Conservation (phyloP, 164 flowering plant species). For the Aristolochia contorta region DNA sequence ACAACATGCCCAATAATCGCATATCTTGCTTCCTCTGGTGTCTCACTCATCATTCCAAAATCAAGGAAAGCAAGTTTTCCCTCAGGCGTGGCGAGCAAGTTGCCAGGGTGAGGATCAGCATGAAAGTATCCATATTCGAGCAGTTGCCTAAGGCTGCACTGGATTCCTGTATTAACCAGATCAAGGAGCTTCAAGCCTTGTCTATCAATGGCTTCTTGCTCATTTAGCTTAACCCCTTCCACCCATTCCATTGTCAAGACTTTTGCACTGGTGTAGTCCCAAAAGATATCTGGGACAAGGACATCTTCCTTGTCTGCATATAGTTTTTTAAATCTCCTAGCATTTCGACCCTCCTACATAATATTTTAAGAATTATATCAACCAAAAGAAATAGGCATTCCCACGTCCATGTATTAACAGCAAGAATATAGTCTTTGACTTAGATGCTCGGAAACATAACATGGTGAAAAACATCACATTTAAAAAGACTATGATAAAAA, state of each 20-base stretch:
- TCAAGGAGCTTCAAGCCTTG: constrained; percentile 86
- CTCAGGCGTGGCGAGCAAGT: constrained; percentile 91
- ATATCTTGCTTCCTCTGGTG: constrained; percentile 91
- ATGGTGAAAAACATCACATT: not conserved
- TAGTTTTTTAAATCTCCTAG: constrained; percentile 82
- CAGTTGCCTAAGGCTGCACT: constrained; percentile 93
- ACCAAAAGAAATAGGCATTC: not conserved
- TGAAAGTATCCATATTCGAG: constrained; percentile 96
- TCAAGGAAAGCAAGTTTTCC: constrained; percentile 98
- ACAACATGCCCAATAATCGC: constrained; percentile 98
- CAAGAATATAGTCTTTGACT: too few relatives aligned
- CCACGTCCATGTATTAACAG: too few relatives aligned
- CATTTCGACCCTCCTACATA: constrained; percentile 96
- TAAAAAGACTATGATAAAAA: constrained; percentile 1
- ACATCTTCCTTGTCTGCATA: constrained; percentile 92
- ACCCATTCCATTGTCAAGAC: constrained; percentile 99
- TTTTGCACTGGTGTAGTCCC: constrained; percentile 91
- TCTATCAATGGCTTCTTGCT: constrained; percentile 79
- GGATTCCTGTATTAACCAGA: constrained; percentile 85
- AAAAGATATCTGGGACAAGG: constrained; percentile 85
- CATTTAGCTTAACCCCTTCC: constrained; percentile 80
- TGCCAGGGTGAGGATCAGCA: constrained; percentile 99
- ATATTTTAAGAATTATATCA: constrained; percentile 24
- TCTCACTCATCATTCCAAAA: constrained; percentile 99
- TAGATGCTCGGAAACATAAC: too few relatives aligned